phyloP scores from a whole-genome alignment of 176 grass and related monocot species.

The Bromus sterilis region DNA sequence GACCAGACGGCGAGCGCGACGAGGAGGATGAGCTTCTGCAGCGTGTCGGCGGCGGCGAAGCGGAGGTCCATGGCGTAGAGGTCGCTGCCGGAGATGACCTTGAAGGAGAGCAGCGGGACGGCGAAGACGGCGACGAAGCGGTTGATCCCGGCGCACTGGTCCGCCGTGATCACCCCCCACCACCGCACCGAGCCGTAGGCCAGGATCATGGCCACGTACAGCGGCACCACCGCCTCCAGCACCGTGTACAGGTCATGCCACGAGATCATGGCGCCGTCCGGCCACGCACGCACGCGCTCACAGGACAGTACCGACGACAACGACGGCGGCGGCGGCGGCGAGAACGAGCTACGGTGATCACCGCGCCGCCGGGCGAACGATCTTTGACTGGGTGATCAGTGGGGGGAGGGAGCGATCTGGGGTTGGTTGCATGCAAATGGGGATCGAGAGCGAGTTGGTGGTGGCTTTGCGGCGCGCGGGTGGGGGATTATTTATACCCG shows the following conservation, averaged over 20 bases:
- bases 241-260: conserved; percentile 69
- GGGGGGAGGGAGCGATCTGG: background rate
- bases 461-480: background rate
- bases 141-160: conserved; percentile 72
- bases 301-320: too few species aligned
- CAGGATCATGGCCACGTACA: conserved; percentile 68
- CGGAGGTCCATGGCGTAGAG: conserved; percentile 63
- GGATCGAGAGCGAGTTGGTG: background rate
- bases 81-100: conserved; percentile 60
- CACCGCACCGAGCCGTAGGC: conserved; percentile 69
- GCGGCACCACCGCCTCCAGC: conserved; percentile 58
- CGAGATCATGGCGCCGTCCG: conserved; percentile 49
- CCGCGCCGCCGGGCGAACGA: background rate
- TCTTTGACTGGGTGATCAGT: background rate
- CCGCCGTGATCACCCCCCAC: conserved; percentile 58
- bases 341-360: too few species aligned
- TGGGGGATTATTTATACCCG: background rate
- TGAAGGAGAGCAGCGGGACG: conserved; percentile 77
- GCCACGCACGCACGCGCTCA: too few species aligned
- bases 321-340: too few species aligned
- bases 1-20: conserved; percentile 36
- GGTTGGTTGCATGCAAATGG: background rate
- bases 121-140: conserved; percentile 76
- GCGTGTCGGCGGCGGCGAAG: conserved; percentile 65
- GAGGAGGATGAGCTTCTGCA: conserved; percentile 55